Evolutionary conservation across 2,329 filamentous ascomycete genomes (phyloP), one percentile per base, ranked within the genome.

Genomic region (Colletotrichum aenigma): DNA sequence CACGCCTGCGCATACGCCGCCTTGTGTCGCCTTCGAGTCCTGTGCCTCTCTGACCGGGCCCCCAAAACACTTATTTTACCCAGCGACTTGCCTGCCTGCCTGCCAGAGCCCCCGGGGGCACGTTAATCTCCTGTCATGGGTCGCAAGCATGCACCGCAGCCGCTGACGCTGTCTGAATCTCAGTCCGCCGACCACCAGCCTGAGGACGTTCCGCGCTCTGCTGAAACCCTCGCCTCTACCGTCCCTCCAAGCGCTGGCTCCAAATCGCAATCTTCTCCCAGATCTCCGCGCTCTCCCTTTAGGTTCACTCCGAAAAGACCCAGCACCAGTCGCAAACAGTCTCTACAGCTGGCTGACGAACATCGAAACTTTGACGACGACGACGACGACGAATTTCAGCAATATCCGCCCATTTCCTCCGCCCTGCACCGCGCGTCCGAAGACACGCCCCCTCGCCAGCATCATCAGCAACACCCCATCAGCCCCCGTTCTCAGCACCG

Each of bases 121-220:
- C 52, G 61, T 75, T 61, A 71, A 73, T 73, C 55, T 74, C 74
- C 74, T 69, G 60, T 58, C 64, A 91, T 91, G 90, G 89, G 87
- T 85, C 90, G 90, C 83, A 92, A 91, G 84, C 85, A 88, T 81
- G 89, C 87, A 84, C 90, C 89, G 79, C 88, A 91, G 86, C 89
- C 90, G 84, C 87, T 91, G 84, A 84, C 87, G 82, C 86, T 91
- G 84, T 85, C 86, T 80, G 86, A 86, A 72, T 77, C 80, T 77
- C 79, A 83, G 78, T 82, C 80, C 77, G 79, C 80, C 79, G 77
- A 81, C 79, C 82, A 83, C 78, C 78, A 76, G 77, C 76, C 77
- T 75, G 79, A 71, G 70, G 71, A 80, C 75, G 80, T 81, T 78
- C 67, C 80, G 78, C 78, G 78, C 66, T 79, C 78, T 78, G 77